phyloP scores from a whole-genome alignment of 164 flowering plant species.

The Vitis labrusca region DNA sequence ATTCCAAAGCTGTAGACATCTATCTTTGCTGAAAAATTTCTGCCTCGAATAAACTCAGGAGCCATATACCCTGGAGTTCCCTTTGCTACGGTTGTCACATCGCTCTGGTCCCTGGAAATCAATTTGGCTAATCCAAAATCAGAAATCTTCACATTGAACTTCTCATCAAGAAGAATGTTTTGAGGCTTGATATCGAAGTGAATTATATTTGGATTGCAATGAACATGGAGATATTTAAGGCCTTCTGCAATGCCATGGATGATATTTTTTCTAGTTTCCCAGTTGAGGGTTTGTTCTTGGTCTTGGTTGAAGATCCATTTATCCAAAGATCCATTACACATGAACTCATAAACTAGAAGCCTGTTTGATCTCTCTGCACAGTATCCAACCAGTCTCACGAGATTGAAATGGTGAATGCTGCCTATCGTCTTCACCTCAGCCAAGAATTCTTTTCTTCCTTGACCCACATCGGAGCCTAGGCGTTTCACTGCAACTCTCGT shows the following conservation, averaged over 20 bases:
- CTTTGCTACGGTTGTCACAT: constrained; percentile 12
- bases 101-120: constrained; percentile 12
- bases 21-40: constrained; percentile 11
- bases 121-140: constrained; percentile 21
- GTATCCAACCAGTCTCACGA: constrained; percentile 12
- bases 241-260: constrained; percentile 14
- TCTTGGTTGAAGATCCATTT: constrained; percentile 12
- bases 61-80: constrained; percentile 24
- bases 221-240: constrained; percentile 12
- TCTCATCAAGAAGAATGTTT: background rate
- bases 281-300: constrained; percentile 2
- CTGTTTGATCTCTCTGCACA: constrained; percentile 10
- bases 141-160: constrained; percentile 13
- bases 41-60: constrained; percentile 10
- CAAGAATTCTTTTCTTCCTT: constrained; percentile 9
- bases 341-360: constrained; percentile 19
- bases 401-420: constrained; percentile 14
- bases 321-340: constrained; percentile 23
- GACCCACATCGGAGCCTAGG: background rate
- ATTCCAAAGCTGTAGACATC: constrained; percentile 28
- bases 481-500: constrained; percentile 12
- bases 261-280: constrained; percentile 8
- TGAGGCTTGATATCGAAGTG: constrained; percentile 12
- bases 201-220: constrained; percentile 5
- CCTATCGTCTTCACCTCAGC: constrained; percentile 16